These are phyloP conservation scores for Phytopythium aichiense DNA, from an alignment of 352 stramenopile species.

Conservation along the genomic window DNA sequence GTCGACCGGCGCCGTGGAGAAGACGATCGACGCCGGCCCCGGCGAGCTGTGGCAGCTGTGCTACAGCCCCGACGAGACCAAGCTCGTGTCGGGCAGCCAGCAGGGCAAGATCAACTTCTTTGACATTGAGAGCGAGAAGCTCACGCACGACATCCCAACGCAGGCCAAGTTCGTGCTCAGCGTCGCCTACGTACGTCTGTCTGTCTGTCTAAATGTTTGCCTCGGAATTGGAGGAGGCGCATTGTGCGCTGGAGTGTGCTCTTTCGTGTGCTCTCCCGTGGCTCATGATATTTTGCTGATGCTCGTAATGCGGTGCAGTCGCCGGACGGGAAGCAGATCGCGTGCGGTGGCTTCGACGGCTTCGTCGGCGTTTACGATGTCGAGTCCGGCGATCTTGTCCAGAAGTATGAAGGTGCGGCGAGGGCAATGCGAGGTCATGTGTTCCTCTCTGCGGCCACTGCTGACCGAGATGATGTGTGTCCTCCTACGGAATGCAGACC, in stretches of 20 bases:
- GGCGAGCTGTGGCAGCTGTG: constrained; percentile 88
- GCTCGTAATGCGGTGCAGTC: constrained; percentile 31
- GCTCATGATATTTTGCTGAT: background rate
- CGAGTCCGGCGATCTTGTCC: constrained; percentile 69
- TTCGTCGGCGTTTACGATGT: constrained; percentile 86
- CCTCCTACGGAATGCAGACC: constrained; percentile 30
- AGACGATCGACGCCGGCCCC: constrained; percentile 79
- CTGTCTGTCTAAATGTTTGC: no score
- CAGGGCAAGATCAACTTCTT: constrained; percentile 88
- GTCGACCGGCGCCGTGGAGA: constrained; percentile 59
- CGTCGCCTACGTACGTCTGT: constrained; percentile 57
- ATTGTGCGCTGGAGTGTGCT: background rate
- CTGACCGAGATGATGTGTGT: background rate
- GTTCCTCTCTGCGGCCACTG: background rate
- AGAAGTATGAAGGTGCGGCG: constrained; percentile 77
- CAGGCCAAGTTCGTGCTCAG: constrained; percentile 77
- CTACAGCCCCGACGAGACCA: constrained; percentile 80
- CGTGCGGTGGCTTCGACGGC: constrained; percentile 75
- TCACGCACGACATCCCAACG: constrained; percentile 66
- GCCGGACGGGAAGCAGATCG: constrained; percentile 78
- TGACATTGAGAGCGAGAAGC: constrained; percentile 75
- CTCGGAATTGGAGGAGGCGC: background rate
- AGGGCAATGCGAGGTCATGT: background rate
- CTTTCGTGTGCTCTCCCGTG: constrained; percentile 1
- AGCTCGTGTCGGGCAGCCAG: constrained; percentile 75